These are phyloP conservation scores for Trichoderma asperellum DNA, from an alignment of 2,329 filamentous ascomycete genomes.

Conservation along the genomic window DNA sequence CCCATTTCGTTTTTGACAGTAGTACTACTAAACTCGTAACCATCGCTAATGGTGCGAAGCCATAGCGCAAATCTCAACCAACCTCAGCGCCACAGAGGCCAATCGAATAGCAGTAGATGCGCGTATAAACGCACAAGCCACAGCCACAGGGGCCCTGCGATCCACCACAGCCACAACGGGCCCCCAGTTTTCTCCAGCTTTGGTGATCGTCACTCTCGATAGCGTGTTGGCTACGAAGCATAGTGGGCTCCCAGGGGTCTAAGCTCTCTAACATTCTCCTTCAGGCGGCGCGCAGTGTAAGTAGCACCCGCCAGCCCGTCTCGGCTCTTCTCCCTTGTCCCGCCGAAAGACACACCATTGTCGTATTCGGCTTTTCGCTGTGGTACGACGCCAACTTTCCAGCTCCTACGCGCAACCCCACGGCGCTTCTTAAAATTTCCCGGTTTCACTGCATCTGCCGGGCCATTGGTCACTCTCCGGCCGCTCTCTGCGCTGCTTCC, in stretches of 20 bases:
- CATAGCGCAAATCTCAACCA: not conserved
- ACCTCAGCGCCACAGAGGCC: not conserved
- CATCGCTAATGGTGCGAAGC: not conserved
- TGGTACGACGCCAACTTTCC: not conserved
- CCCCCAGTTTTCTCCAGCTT: not conserved
- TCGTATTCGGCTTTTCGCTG: constrained; percentile 11
- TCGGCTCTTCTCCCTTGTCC: not conserved
- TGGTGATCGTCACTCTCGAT: not conserved
- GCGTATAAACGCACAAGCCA: not conserved
- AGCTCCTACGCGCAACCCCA: constrained; percentile 2
- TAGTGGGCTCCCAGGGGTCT: not conserved
- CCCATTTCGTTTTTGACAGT: too few relatives aligned
- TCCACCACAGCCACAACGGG: too few relatives aligned
- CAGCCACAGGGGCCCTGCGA: not conserved
- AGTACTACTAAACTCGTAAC: not conserved
- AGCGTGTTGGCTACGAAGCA: not conserved
- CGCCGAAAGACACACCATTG: not conserved
- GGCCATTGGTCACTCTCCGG: not conserved
- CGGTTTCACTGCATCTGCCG: not conserved
- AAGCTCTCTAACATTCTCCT: not conserved
- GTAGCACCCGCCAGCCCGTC: not conserved
- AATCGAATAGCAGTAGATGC: not conserved
- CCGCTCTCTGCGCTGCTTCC: not conserved
- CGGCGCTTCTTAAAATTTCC: not conserved
- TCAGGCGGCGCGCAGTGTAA: not conserved